These are phyloP conservation scores for Rhodotorula glutinis DNA, from an alignment of 1,284 basidiomycete species.

Conservation along the genomic window DNA sequence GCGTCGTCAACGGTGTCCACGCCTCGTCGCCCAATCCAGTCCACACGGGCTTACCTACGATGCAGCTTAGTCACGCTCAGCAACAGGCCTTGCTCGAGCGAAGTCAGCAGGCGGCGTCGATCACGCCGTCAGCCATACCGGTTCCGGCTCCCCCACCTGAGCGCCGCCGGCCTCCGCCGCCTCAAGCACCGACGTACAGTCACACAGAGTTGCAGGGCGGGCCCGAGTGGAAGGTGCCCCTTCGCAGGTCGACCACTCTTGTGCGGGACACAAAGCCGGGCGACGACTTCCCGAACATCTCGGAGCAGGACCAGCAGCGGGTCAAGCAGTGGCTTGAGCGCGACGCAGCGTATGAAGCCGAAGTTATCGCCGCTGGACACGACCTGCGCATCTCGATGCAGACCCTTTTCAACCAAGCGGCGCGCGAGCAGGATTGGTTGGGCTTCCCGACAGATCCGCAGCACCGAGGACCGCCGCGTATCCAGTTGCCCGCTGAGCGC, in stretches of 20 bases:
- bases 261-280: conserved; percentile 24
- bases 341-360: conserved; percentile 55
- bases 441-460: conserved; percentile 20
- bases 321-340: conserved; percentile 58
- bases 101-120: conserved; percentile 2
- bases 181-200: background rate
- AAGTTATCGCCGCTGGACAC: conserved; percentile 46
- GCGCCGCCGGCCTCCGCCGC: background rate
- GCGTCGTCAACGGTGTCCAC: background rate
- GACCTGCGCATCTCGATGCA: conserved; percentile 41
- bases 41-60: background rate
- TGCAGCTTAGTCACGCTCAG: background rate
- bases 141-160: background rate
- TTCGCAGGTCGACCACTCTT: conserved; percentile 16
- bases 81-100: conserved; percentile 9
- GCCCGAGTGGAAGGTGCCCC: conserved; percentile 27
- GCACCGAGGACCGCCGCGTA: background rate
- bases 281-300: conserved; percentile 30
- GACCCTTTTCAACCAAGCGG: conserved; percentile 22
- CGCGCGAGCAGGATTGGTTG: conserved; percentile 41
- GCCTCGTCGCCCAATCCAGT: background rate
- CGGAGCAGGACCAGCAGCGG: conserved; percentile 17
- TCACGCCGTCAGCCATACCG: background rate
- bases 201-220: conserved; percentile 18
- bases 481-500: conserved; percentile 26